phyloP scores from a whole-genome alignment of 805 yeast species.

The Lipomyces chichibuensis region DNA sequence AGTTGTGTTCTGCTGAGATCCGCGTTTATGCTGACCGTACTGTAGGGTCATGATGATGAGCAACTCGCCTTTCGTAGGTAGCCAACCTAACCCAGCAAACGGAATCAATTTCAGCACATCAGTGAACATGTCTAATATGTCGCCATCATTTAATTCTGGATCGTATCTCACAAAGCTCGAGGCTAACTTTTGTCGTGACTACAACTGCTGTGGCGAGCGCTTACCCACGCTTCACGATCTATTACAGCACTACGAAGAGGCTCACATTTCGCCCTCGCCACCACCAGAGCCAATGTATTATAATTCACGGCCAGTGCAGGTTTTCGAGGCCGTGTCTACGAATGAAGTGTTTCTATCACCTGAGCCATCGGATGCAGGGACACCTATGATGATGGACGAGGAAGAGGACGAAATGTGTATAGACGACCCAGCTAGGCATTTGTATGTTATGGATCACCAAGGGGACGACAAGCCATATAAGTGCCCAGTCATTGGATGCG shows the following conservation, averaged over 20 bases:
- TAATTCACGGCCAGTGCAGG: conserved; percentile 49
- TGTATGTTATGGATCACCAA: conserved; percentile 81
- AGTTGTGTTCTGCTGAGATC: background rate
- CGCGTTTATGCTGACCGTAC: background rate
- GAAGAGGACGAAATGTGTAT: conserved; percentile 79
- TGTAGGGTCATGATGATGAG: conserved; percentile 24
- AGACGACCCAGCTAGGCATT: conserved; percentile 94
- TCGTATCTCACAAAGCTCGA: conserved; percentile 90
- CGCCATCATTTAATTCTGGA: conserved; percentile 60
- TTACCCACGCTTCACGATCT: conserved; percentile 93
- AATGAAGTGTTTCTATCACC: conserved; percentile 80
- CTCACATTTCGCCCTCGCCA: conserved; percentile 75
- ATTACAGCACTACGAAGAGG: conserved; percentile 92
- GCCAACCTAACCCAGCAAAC: conserved; percentile 16
- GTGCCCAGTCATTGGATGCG: conserved; percentile 98
- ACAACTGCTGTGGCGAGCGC: conserved; percentile 90
- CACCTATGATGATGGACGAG: conserved; percentile 46
- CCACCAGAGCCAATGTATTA: conserved; percentile 44
- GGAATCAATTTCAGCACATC: conserved; percentile 32
- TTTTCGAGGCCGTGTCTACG: conserved; percentile 87
- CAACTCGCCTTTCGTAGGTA: conserved; percentile 25
- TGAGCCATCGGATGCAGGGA: conserved; percentile 44
- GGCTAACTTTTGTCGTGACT: conserved; percentile 95
- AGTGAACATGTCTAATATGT: conserved; percentile 56
- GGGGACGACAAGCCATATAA: conserved; percentile 93